A percentile compares a stretch with the other conserved stretches of the same genome.
Evolutionary conservation across 208 protist genomes (phyloP).

Genomic region (Crithidia fasciculata): DNA sequence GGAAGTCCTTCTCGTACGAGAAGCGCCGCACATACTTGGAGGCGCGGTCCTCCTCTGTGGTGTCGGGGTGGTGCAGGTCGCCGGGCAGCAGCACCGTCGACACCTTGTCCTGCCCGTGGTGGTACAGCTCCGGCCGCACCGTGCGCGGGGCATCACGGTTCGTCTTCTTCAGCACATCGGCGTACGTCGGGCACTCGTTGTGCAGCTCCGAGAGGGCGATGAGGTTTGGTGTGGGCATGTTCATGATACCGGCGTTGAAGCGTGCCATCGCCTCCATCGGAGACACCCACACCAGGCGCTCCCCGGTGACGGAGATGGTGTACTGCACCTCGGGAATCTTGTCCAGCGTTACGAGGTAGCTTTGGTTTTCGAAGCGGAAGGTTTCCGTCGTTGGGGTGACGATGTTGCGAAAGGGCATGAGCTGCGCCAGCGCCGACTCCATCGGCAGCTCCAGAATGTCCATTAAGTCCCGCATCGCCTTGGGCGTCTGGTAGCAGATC

Average conservation of each 20-base stretch:
- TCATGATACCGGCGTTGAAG: conserved; percentile 91
- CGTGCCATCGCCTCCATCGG: conserved; percentile 90
- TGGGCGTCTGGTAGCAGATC: conserved; percentile 63
- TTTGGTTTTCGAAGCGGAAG: conserved; percentile 85
- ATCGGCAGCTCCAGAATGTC: conserved; percentile 89
- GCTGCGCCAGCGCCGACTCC: conserved; percentile 70
- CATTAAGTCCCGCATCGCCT: conserved; percentile 75
- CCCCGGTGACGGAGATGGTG: conserved; percentile 73
- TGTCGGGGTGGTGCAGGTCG: conserved; percentile 71
- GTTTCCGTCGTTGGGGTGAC: conserved; percentile 81
- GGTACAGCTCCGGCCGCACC: conserved; percentile 74
- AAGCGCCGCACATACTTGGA: conserved; percentile 79
- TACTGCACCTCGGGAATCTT: conserved; percentile 83
- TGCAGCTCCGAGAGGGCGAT: conserved; percentile 83
- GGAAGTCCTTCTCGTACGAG: conserved; percentile 86
- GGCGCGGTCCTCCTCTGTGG: conserved; percentile 67
- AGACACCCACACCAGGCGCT: conserved; percentile 88
- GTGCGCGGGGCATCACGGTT: conserved; percentile 42
- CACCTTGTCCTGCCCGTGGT: conserved; percentile 71
- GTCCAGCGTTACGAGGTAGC: conserved; percentile 75
- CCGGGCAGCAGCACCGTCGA: conserved; percentile 86
- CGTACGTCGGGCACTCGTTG: conserved; percentile 86
- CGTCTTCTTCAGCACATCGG: conserved; percentile 64
- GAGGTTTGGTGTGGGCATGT: conserved; percentile 89
- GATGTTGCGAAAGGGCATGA: conserved; percentile 78